A percentile compares a stretch with the other conserved stretches of the same genome.
Conservation (phyloP, 441 rosid species). For the Flueggea neowawraea region DNA sequence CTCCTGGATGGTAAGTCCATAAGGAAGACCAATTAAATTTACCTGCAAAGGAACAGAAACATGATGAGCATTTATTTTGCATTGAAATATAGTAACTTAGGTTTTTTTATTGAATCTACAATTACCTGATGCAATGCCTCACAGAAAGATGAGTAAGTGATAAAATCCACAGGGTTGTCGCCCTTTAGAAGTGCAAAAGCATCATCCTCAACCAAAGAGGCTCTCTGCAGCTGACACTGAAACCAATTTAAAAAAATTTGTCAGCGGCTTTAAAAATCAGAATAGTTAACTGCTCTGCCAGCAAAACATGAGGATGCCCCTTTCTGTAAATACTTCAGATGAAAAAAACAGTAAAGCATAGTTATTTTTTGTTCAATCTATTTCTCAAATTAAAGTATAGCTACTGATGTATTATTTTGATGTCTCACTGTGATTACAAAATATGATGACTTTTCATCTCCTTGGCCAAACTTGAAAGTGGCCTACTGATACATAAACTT, state of each 20-base stretch:
- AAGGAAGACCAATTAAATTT: constrained; percentile 54
- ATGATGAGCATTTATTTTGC: constrained; percentile 10
- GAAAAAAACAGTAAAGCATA: too few relatives aligned
- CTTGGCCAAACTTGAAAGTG: too few relatives aligned
- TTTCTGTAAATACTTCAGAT: too few relatives aligned
- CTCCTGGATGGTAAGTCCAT: constrained; percentile 70
- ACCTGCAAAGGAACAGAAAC: constrained; percentile 33
- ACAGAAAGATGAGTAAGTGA: constrained; percentile 64
- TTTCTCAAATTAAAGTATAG: too few relatives aligned
- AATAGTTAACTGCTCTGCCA: background rate
- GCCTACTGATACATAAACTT: too few relatives aligned
- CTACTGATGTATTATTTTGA: too few relatives aligned
- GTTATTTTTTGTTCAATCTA: too few relatives aligned
- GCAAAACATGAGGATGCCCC: too few relatives aligned
- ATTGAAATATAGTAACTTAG: background rate
- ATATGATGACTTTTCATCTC: too few relatives aligned
- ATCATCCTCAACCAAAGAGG: constrained; percentile 48
- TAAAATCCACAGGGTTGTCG: constrained; percentile 39
- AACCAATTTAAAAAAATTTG: constrained; percentile 15
- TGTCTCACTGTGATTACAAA: too few relatives aligned
- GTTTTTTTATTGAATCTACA: background rate
- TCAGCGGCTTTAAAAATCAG: background rate
- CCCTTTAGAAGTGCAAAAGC: constrained; percentile 68
- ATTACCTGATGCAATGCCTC: constrained; percentile 77
- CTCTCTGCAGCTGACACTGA: constrained; percentile 66